Conservation (phyloP, 2,329 filamentous ascomycete genomes). For the Fusarium algeriense region DNA sequence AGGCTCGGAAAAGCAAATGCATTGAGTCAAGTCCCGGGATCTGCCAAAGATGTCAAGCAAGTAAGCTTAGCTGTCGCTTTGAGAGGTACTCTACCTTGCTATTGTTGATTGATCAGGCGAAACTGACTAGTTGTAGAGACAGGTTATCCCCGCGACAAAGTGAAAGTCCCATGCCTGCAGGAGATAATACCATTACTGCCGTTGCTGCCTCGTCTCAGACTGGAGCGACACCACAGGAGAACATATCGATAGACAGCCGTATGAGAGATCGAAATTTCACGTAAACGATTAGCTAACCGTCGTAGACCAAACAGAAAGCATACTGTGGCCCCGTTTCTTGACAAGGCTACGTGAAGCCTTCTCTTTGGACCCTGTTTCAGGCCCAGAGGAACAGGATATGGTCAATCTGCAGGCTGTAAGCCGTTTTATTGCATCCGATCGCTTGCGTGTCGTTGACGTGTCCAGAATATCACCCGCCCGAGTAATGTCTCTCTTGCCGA, state of each 20-base stretch:
- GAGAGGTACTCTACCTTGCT: background rate
- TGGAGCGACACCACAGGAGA: background rate
- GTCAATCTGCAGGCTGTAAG: background rate
- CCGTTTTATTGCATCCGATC: too few species aligned
- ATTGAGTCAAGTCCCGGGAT: background rate
- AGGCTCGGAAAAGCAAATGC: constrained; percentile 3
- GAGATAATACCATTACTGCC: background rate
- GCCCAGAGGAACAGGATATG: background rate
- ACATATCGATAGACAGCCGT: background rate
- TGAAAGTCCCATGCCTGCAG: background rate
- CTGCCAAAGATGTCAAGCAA: constrained; percentile 1
- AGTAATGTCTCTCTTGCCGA: background rate
- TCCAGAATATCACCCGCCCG: background rate
- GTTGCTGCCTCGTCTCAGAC: background rate
- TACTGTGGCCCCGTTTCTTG: background rate
- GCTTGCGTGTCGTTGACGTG: background rate
- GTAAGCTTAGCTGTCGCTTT: background rate
- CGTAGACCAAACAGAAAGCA: background rate
- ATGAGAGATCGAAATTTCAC: rapidly evolving
- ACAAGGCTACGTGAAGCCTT: constrained; percentile 2
- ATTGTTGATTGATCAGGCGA: rapidly evolving
- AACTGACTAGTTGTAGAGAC: background rate
- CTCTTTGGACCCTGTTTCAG: background rate
- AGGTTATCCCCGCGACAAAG: background rate
- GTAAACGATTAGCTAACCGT: rapidly evolving